Evolutionary conservation across 208 protist genomes (phyloP), one percentile per base, ranked within the genome.

Genomic region (Crithidia acanthocephali): DNA sequence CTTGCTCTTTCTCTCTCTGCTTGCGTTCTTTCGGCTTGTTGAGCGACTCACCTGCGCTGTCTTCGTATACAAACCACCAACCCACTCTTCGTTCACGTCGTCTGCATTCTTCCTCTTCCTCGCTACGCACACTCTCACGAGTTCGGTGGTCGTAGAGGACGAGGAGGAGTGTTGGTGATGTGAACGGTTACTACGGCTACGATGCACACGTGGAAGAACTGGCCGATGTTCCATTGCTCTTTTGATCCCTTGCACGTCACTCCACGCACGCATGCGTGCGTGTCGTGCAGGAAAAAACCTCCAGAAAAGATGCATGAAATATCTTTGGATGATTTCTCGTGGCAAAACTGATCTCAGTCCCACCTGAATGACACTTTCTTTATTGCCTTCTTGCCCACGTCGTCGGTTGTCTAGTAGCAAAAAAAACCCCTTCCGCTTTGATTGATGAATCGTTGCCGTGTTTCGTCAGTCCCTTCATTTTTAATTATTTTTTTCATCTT

Each of bases 271-370:
- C n/a, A n/a, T n/a, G n/a, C n/a, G n/a, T n/a, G 48, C 22, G 48
- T 53, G 4, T 23, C 4, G 48, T 28, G 15, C 6, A 32, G 5
- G 27, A 57, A 57, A 35, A 32, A 37, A 57, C 7, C n/a, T n/a
- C n/a, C n/a, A n/a, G n/a, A n/a, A n/a, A n/a, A 25, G 28, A 35
- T n/a, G 13, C 9, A 10, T 35, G 4, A 27, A 57, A n/a, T 20
- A 35, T 37, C 35, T 60, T 45, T 60, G 18, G 23, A 60, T 35
- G 55, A 60, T 25, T 60, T 45, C 55, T 40, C n/a, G 33, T 45
- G 55, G 55, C 15, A 45, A 60, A 60, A 44, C 55, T 60, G 33
- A 27, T 60, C 15, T 20, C 15, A 60, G 28, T 60, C 32, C 55
- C 28, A 45, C 55, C 33, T 45, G 33, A 23, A 60, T 25, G 33